Evolutionary conservation across 208 protist genomes (phyloP).

Genomic region (Baffinella frigidus): DNA sequence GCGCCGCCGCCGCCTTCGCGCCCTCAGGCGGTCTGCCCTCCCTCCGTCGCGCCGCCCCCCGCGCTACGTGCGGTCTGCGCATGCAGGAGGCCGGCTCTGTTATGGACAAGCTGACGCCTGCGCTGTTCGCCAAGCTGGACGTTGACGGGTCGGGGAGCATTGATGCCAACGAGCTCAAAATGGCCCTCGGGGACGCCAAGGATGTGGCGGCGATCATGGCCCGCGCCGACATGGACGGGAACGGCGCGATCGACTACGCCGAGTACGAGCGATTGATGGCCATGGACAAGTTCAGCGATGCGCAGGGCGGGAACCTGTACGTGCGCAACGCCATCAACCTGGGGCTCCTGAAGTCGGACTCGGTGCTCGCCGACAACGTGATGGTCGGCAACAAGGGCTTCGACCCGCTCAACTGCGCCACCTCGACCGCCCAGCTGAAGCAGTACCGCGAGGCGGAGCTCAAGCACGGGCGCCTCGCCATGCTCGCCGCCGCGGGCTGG

Average conservation of each 20-base stretch:
- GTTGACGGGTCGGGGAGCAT: constrained; percentile 20
- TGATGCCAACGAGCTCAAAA: neutral
- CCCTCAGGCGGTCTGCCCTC: too few species aligned
- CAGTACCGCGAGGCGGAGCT: constrained; percentile 50
- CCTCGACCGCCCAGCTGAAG: neutral
- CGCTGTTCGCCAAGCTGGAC: constrained; percentile 39
- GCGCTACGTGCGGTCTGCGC: too few species aligned
- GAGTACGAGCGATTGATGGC: constrained; percentile 51
- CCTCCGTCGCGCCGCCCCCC: too few species aligned
- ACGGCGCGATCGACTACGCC: constrained; percentile 10
- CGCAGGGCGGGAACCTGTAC: constrained; percentile 4
- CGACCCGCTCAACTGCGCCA: constrained; percentile 11
- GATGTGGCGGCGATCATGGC: neutral
- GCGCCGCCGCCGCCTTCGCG: too few species aligned
- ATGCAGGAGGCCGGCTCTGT: too few species aligned
- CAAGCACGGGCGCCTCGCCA: constrained; percentile 45
- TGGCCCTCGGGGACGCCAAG: neutral
- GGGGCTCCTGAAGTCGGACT: constrained; percentile 9
- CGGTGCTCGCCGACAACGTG: neutral
- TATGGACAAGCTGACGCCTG: constrained; percentile 28
- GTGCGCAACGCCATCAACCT: neutral
- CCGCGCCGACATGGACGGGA: constrained; percentile 14
- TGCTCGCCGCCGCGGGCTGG: constrained; percentile 6
- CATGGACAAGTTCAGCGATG: constrained; percentile 35
- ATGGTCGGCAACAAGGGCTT: constrained; percentile 36